These are phyloP conservation scores for Cercospora citrullina DNA, from an alignment of 2,329 filamentous ascomycete species.

Conservation along the genomic window DNA sequence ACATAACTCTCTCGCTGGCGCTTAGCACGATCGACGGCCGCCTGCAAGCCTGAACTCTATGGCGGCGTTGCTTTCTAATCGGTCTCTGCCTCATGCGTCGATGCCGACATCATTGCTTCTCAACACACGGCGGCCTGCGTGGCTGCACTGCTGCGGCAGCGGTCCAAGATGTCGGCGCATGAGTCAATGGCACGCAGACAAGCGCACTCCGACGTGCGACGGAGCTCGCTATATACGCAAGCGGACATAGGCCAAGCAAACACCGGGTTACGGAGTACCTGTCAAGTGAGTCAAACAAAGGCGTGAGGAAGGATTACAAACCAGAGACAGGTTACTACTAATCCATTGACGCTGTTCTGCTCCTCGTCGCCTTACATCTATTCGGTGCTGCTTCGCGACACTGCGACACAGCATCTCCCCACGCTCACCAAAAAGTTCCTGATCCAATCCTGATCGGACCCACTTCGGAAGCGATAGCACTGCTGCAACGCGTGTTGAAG, in stretches of 20 bases:
- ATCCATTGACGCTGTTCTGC: background rate
- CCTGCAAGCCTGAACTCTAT: background rate
- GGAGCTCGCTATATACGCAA: background rate
- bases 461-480: conserved; percentile 2
- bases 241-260: background rate
- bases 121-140: background rate
- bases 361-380: background rate
- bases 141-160: background rate
- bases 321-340: background rate
- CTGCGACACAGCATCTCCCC: background rate
- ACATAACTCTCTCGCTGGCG: background rate
- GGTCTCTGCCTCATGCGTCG: background rate
- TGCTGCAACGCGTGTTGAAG: conserved; percentile 4
- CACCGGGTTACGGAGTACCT: background rate
- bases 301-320: background rate
- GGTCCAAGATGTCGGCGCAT: background rate
- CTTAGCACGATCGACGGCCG: background rate
- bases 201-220: background rate
- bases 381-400: background rate
- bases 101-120: background rate
- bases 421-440: conserved; percentile 8
- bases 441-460: conserved; percentile 8
- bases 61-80: conserved; percentile 1
- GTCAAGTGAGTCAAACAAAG: background rate
- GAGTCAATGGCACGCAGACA: background rate